A percentile compares a stretch with the other conserved stretches of the same genome.
Conservation (phyloP, 1,139 yeast species). For the Scheffersomyces quercinus region DNA sequence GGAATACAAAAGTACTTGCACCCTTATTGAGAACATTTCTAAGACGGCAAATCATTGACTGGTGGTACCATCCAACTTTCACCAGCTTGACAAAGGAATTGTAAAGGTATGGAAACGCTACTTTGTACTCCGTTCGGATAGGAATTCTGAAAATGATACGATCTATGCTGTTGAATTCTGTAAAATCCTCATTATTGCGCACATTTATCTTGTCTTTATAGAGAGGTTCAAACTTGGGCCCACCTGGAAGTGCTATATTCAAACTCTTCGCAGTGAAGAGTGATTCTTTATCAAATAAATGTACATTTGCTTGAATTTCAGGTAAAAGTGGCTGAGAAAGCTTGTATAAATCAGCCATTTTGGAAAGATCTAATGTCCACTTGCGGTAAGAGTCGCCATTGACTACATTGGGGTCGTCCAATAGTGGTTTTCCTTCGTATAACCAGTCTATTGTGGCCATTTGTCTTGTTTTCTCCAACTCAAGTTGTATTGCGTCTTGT, state of each 20-base stretch:
- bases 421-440: constrained; percentile 74
- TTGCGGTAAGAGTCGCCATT: constrained; percentile 77
- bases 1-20: constrained; percentile 58
- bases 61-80: constrained; percentile 58
- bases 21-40: constrained; percentile 43
- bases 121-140: constrained; percentile 76
- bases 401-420: constrained; percentile 52
- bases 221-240: constrained; percentile 95
- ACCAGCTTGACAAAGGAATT: constrained; percentile 77
- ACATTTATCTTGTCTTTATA: constrained; percentile 57
- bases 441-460: constrained; percentile 69
- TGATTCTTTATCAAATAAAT: constrained; percentile 73
- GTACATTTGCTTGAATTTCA: constrained; percentile 51
- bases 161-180: constrained; percentile 88
- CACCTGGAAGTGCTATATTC: constrained; percentile 87
- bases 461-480: constrained; percentile 63
- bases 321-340: constrained; percentile 70
- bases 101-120: constrained; percentile 84
- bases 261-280: constrained; percentile 90
- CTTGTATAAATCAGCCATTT: constrained; percentile 66
- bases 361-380: constrained; percentile 66
- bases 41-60: constrained; percentile 54
- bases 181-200: constrained; percentile 72
- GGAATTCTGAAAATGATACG: constrained; percentile 79
- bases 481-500: constrained; percentile 65